Percentiles rank a stretch among this genome's conserved stretches.
phyloP scores from a whole-genome alignment of 2,329 filamentous ascomycete species.

The Talaromyces sp. region DNA sequence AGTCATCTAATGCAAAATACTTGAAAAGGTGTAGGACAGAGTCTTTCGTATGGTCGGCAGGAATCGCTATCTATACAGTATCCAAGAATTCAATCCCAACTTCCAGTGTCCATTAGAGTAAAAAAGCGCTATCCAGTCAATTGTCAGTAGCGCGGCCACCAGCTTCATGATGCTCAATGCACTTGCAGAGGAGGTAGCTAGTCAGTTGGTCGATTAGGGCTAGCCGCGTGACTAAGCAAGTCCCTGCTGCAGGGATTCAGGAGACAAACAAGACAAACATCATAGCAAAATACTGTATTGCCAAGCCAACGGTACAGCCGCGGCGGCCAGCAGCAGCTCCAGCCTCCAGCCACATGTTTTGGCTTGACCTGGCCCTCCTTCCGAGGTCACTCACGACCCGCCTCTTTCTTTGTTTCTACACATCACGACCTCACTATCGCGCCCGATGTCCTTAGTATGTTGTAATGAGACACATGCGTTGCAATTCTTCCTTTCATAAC shows the following conservation, averaged over 20 bases:
- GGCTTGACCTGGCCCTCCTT: conserved; percentile 19
- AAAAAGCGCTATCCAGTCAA: background rate
- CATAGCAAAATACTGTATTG: conserved; percentile 15
- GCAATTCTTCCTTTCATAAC: background rate
- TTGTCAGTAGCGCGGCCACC: too few relatives aligned
- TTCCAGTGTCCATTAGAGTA: background rate
- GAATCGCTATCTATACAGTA: too few relatives aligned
- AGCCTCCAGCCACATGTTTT: conserved; percentile 42
- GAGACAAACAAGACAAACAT: conserved; percentile 31
- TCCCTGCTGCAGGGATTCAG: conserved; percentile 26
- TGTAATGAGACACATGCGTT: conserved; percentile 4
- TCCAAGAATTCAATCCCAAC: background rate
- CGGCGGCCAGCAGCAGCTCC: conserved; percentile 20
- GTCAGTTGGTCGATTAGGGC: background rate
- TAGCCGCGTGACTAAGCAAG: conserved; percentile 1
- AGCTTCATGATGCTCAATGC: too few relatives aligned
- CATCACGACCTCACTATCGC: conserved; percentile 18
- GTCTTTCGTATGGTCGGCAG: too few relatives aligned
- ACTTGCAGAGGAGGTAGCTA: too few relatives aligned
- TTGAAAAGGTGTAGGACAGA: background rate
- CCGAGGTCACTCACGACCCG: conserved; percentile 34
- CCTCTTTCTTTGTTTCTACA: conserved; percentile 13
- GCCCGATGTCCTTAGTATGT: conserved; percentile 6
- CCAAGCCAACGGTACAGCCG: conserved; percentile 23
- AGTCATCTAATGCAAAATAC: background rate